Conservation (phyloP, 306 rosid genomes). For the Corylus heterophylla region DNA sequence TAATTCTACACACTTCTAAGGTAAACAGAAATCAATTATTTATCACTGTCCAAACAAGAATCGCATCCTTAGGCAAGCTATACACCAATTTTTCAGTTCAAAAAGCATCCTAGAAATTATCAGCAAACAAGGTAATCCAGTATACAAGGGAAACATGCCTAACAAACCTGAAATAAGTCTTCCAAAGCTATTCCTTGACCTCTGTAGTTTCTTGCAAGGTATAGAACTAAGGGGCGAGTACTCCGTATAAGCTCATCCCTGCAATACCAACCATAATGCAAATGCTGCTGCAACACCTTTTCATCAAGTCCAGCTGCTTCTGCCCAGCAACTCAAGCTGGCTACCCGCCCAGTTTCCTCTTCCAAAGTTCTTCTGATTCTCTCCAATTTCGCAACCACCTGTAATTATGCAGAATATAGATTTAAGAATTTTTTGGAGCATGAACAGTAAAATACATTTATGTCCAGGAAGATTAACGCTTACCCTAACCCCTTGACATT, state of each 20-base stretch:
- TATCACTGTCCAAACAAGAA: neutral
- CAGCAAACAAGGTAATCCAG: slow-evolving; percentile 8
- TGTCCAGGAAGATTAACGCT: slow-evolving; percentile 23
- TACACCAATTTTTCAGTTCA: neutral
- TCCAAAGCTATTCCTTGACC: slow-evolving; percentile 75
- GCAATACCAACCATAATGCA: slow-evolving; percentile 69
- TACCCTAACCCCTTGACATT: slow-evolving; percentile 82
- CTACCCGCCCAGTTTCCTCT: slow-evolving; percentile 57
- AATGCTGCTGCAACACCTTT: slow-evolving; percentile 52
- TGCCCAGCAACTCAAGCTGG: slow-evolving; percentile 79
- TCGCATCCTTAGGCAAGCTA: neutral
- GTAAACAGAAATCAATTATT: neutral
- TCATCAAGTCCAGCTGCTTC: slow-evolving; percentile 66
- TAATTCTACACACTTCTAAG: neutral
- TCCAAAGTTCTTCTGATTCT: slow-evolving; percentile 62
- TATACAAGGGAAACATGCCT: slow-evolving; percentile 9
- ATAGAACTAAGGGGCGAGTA: slow-evolving; percentile 68
- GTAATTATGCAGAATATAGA: slow-evolving; percentile 14
- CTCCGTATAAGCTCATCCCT: slow-evolving; percentile 78
- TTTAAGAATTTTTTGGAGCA: slow-evolving; percentile 1
- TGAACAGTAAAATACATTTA: neutral
- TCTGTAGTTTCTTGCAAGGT: slow-evolving; percentile 73
- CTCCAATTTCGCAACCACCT: slow-evolving; percentile 75
- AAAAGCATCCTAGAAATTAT: neutral
- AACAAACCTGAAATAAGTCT: slow-evolving; percentile 84